phyloP scores from a whole-genome alignment of 495 filamentous ascomycete species.

The Podospora pseudoanserina region DNA sequence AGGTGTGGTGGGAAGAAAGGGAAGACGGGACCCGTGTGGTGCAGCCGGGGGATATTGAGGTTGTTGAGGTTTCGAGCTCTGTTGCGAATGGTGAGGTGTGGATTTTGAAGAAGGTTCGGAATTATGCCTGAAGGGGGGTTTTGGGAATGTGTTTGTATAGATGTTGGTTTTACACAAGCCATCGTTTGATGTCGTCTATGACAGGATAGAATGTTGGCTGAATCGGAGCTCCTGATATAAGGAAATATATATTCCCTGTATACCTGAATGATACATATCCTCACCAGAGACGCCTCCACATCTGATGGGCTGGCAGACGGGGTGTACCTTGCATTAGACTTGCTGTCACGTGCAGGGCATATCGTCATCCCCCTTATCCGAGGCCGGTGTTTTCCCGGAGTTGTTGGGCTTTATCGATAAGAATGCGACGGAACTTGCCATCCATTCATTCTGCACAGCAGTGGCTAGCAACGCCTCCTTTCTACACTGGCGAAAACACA shows the following conservation, averaged over 20 bases:
- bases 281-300: neutral
- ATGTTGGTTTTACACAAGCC: too few relatives aligned
- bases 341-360: neutral
- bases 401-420: neutral
- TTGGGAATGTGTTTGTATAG: too few relatives aligned
- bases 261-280: too few relatives aligned
- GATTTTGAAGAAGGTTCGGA: constrained; percentile 65
- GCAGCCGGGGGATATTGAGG: constrained; percentile 72
- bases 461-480: constrained; percentile 3
- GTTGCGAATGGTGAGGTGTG: constrained; percentile 87
- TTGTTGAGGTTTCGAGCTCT: constrained; percentile 62
- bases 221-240: too few relatives aligned
- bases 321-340: neutral
- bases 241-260: too few relatives aligned
- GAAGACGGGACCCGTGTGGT: constrained; percentile 60
- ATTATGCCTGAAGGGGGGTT: constrained; percentile 44
- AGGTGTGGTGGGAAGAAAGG: constrained; percentile 77
- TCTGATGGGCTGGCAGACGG: neutral
- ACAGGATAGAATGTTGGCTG: too few relatives aligned
- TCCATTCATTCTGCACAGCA: constrained; percentile 6
- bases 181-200: too few relatives aligned
- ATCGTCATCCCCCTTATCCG: neutral
- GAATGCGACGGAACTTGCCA: neutral
- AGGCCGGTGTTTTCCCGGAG: neutral
- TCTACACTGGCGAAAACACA: neutral